phyloP scores from a whole-genome alignment of 2,329 filamentous ascomycete genomes.

The Colletotrichum melonis region DNA sequence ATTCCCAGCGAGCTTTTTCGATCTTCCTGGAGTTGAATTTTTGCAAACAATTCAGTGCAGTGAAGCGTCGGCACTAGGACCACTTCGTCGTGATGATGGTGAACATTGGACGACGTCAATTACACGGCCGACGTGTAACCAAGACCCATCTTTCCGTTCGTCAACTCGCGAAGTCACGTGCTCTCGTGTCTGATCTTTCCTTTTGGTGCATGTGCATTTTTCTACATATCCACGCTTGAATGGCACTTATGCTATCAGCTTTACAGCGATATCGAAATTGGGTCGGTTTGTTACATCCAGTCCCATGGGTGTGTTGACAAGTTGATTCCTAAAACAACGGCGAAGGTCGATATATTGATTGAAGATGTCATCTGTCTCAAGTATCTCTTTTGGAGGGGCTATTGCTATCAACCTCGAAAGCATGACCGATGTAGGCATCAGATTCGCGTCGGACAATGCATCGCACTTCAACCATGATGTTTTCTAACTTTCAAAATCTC shows the following conservation, averaged over 20 bases:
- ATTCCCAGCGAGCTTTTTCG: background rate
- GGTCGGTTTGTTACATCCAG: background rate
- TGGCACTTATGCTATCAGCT: background rate
- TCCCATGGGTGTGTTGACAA: background rate
- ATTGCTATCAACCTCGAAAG: background rate
- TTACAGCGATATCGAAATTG: background rate
- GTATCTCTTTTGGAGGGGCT: background rate
- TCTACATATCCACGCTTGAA: background rate
- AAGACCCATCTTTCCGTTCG: background rate
- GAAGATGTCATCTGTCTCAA: background rate
- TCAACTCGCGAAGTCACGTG: conserved; percentile 43
- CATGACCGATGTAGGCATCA: background rate
- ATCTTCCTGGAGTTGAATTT: background rate
- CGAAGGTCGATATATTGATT: too few relatives aligned
- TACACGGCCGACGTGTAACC: background rate
- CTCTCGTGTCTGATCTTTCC: background rate
- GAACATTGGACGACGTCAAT: background rate
- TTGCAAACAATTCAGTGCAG: background rate
- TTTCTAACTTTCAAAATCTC: background rate
- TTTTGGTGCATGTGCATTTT: background rate
- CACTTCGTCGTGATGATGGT: background rate
- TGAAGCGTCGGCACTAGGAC: background rate
- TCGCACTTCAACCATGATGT: background rate
- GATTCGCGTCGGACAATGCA: background rate
- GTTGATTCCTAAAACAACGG: background rate